Evolutionary conservation across 1,139 yeast genomes (phyloP).

Genomic region (Yamadazyma siamensis): DNA sequence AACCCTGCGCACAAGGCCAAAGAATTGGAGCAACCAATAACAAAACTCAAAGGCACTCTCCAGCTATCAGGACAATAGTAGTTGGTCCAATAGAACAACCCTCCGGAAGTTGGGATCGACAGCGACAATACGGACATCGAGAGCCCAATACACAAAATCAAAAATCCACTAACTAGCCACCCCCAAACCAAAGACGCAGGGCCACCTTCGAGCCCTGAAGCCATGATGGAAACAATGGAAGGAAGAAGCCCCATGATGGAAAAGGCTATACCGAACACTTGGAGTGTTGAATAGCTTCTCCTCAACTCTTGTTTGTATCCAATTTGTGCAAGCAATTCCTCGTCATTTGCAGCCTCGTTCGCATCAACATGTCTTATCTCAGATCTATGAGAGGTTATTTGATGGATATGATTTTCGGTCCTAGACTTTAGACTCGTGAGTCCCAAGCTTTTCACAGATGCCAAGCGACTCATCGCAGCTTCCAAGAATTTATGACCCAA

Average conservation of each 20-base stretch:
- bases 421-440: slow-evolving; percentile 15
- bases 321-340: slow-evolving; percentile 48
- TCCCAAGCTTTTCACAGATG: slow-evolving; percentile 9
- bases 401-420: slow-evolving; percentile 21
- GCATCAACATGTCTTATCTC: slow-evolving; percentile 26
- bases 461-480: slow-evolving; percentile 5
- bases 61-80: slow-evolving; percentile 30
- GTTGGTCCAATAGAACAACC: slow-evolving; percentile 57
- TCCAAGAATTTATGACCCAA: no score
- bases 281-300: slow-evolving; percentile 45
- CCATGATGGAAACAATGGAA: slow-evolving; percentile 37
- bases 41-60: slow-evolving; percentile 35
- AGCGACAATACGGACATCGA: slow-evolving; percentile 65
- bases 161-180: slow-evolving; percentile 58
- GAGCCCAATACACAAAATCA: slow-evolving; percentile 54
- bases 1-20: slow-evolving; percentile 34
- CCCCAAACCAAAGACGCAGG: slow-evolving; percentile 61
- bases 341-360: slow-evolving; percentile 31
- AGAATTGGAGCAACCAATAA: slow-evolving; percentile 45
- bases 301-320: slow-evolving; percentile 52
- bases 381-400: slow-evolving; percentile 22
- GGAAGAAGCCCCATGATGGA: slow-evolving; percentile 54
- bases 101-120: slow-evolving; percentile 73
- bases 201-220: slow-evolving; percentile 38
- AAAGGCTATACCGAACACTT: slow-evolving; percentile 52